Conservation (phyloP, 345 rosid genomes). For the Euphorbia peplus region DNA sequence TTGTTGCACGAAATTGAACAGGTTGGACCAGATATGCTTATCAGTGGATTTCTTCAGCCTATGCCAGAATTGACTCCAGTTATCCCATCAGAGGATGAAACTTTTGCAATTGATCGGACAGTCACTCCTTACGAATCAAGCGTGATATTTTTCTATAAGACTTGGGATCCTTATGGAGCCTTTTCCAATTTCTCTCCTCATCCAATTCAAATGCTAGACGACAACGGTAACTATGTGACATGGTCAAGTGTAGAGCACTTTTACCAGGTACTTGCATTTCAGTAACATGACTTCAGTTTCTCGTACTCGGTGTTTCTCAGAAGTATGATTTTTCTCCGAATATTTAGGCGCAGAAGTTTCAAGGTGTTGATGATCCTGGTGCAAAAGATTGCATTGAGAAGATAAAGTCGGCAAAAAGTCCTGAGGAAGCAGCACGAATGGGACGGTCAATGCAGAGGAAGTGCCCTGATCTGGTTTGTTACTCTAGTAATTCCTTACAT, state of each 20-base stretch:
- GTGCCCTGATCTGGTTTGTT: slow-evolving; percentile 60
- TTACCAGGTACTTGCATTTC: slow-evolving; percentile 63
- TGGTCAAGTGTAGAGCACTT: slow-evolving; percentile 87
- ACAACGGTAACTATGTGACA: slow-evolving; percentile 44
- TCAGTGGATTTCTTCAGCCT: slow-evolving; percentile 91
- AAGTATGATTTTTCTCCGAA: background rate
- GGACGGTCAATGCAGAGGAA: slow-evolving; percentile 71
- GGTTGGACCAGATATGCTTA: slow-evolving; percentile 95
- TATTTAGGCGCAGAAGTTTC: slow-evolving; percentile 62
- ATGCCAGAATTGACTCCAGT: slow-evolving; percentile 76
- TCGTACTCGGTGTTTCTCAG: background rate
- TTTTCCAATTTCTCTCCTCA: slow-evolving; percentile 92
- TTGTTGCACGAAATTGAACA: slow-evolving; percentile 27
- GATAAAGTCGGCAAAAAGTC: slow-evolving; percentile 66
- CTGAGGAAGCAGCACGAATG: slow-evolving; percentile 85
- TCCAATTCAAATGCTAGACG: slow-evolving; percentile 66
- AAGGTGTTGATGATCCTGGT: slow-evolving; percentile 49
- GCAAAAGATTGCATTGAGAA: slow-evolving; percentile 58
- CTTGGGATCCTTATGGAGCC: slow-evolving; percentile 95
- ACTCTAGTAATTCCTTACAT: background rate
- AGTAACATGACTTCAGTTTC: slow-evolving; percentile 11
- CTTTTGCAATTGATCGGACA: slow-evolving; percentile 79
- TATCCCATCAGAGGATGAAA: slow-evolving; percentile 77
- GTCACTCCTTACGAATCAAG: slow-evolving; percentile 64
- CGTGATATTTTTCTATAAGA: slow-evolving; percentile 81